Evolutionary conservation across 129 eudicot genomes (phyloP), one percentile per base, ranked within the genome.

Genomic region (Logfia minima): DNA sequence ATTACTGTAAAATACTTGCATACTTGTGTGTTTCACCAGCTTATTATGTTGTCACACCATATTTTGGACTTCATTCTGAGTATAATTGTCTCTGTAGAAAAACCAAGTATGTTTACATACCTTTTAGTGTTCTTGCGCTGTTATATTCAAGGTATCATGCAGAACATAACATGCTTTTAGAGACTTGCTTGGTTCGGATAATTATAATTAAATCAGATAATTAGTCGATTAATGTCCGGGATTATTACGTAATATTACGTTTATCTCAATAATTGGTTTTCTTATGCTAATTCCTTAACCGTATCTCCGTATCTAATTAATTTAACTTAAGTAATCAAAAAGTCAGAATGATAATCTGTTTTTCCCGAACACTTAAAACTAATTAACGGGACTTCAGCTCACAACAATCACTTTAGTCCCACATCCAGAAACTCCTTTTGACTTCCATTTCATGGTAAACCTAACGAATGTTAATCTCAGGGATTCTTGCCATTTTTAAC

Each of bases 321-420:
- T 17, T 6, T 18, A 66, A 32, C 70, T 34, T 18, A 23, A 73
- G 41, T 21, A 73, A 29, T 8, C 5, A 55, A 52, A 45, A 51
- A 72, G 28, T n/a, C 51, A 28, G 29, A 72, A 72, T 35, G 53
- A 72, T 73, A 58, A 60, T 73, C 24, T 11, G 45, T 73, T 73
- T 32, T 73, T 13, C 32, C 23, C 7, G 14, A 58, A 24, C 43
- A 43, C 61, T 37, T 59, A 28, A 60, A 60, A 60, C 58, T 74
- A 37, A 23, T 35, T n/a, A 74, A 5, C 39, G 37, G 37, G 58
- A n/a, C 61, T 53, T 60, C 78, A 17, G 9, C 31, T 65, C 70
- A 26, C 23, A 17, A 65, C 39, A 17, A 65, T 31, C 45, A 14
- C 39, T 65, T 4, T 9, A 65, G 2, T 31, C 41, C 45, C 24